Conservation (phyloP, 2,329 filamentous ascomycete species). For the Pestalotiopsis sp. region DNA sequence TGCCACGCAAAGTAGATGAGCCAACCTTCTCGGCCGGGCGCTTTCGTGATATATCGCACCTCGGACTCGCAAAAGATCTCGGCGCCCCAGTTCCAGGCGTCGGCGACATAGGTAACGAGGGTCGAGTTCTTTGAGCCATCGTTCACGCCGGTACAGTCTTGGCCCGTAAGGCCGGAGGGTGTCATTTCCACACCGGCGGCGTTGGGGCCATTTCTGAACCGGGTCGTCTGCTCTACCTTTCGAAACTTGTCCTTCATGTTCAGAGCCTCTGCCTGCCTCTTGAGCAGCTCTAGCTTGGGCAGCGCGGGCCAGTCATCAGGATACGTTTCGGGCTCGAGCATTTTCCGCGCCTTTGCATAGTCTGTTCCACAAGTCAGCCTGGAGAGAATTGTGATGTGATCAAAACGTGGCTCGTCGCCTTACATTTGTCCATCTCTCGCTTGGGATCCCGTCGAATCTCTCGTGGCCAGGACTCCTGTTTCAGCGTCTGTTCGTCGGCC, state of each 20-base stretch:
- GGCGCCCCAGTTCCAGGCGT: conserved; percentile 74
- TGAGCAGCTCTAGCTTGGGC: conserved; percentile 59
- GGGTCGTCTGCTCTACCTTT: conserved; percentile 62
- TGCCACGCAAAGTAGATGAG: conserved; percentile 68
- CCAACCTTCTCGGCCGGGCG: conserved; percentile 55
- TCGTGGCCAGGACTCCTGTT: conserved; percentile 58
- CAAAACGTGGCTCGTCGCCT: conserved; percentile 25
- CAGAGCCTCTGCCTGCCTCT: conserved; percentile 57
- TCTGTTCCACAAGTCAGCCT: conserved; percentile 39
- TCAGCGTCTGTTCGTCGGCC: conserved; percentile 56
- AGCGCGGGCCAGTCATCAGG: conserved; percentile 59
- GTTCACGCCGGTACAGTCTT: conserved; percentile 66
- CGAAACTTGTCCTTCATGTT: conserved; percentile 56
- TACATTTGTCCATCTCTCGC: conserved; percentile 50
- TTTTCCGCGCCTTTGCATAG: conserved; percentile 55
- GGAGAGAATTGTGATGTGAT: conserved; percentile 3
- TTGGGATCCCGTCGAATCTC: conserved; percentile 50
- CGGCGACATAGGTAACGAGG: conserved; percentile 67
- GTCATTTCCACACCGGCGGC: conserved; percentile 67
- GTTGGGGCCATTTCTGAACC: conserved; percentile 63
- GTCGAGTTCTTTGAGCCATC: conserved; percentile 70
- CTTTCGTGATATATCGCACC: conserved; percentile 63
- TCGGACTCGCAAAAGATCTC: conserved; percentile 73
- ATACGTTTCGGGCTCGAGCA: conserved; percentile 62
- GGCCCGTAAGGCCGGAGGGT: conserved; percentile 60